Evolutionary conservation across 2,329 filamentous ascomycete species (phyloP).

Genomic region (Colletotrichum destructivum): DNA sequence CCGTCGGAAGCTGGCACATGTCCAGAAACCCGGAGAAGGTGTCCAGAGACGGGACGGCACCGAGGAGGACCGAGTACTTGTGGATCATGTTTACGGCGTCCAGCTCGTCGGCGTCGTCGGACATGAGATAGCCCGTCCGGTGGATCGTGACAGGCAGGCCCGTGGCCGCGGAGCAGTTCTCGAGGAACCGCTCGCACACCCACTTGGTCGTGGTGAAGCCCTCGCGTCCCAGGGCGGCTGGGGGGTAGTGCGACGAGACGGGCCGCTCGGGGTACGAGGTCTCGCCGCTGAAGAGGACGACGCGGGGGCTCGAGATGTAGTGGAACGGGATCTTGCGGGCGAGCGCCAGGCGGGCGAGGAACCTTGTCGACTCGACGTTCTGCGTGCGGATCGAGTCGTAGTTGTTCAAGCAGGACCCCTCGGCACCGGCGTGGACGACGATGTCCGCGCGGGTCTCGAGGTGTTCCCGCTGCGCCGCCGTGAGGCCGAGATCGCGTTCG

Average conservation of each 20-base stretch:
- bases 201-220: slow-evolving; percentile 55
- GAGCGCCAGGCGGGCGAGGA: slow-evolving; percentile 47
- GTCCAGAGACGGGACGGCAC: slow-evolving; percentile 14
- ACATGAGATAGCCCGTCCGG: slow-evolving; percentile 44
- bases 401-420: slow-evolving; percentile 51
- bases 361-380: slow-evolving; percentile 51
- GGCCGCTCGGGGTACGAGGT: slow-evolving; percentile 41
- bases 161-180: slow-evolving; percentile 40
- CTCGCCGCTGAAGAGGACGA: slow-evolving; percentile 17
- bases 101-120: slow-evolving; percentile 28
- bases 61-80: slow-evolving; percentile 22
- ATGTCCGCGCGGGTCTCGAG: slow-evolving; percentile 50
- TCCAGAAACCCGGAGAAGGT: slow-evolving; percentile 20
- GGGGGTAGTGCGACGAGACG: slow-evolving; percentile 46
- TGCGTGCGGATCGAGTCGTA: slow-evolving; percentile 48
- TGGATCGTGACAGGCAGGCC: slow-evolving; percentile 49
- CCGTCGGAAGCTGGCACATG: slow-evolving; percentile 24
- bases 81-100: slow-evolving; percentile 33
- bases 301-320: slow-evolving; percentile 56
- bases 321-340: slow-evolving; percentile 46
- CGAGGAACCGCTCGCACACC: slow-evolving; percentile 53
- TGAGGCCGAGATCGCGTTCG: slow-evolving; percentile 55
- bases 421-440: slow-evolving; percentile 66
- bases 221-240: slow-evolving; percentile 47
- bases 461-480: not conserved